phyloP scores from a whole-genome alignment of 164 flowering plant genomes.

The Nymphaea colorata region DNA sequence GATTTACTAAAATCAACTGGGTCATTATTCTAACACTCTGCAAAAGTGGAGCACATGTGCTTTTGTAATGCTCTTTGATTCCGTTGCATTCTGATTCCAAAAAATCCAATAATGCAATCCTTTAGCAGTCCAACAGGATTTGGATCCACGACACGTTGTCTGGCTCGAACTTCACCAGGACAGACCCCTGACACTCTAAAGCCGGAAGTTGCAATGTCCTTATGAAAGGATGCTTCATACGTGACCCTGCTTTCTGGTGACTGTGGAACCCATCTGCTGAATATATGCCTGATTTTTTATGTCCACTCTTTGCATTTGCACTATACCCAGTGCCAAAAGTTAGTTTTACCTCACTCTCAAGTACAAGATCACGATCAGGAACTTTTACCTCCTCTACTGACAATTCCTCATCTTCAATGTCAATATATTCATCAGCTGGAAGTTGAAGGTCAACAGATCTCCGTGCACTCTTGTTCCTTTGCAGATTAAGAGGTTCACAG shows the following conservation, averaged over 20 bases:
- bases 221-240: slow-evolving; percentile 18
- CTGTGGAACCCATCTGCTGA: slow-evolving; percentile 5
- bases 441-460: slow-evolving; percentile 75
- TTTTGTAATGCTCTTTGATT: slow-evolving; percentile 13
- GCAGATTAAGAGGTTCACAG: slow-evolving; percentile 36
- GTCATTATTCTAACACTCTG: slow-evolving; percentile 8
- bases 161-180: background rate
- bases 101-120: background rate
- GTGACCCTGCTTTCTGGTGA: slow-evolving; percentile 61
- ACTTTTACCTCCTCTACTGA: slow-evolving; percentile 17
- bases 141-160: background rate
- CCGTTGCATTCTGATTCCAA: background rate
- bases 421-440: slow-evolving; percentile 77
- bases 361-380: slow-evolving; percentile 13
- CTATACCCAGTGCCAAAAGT: slow-evolving; percentile 14
- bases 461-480: slow-evolving; percentile 45
- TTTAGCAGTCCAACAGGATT: background rate
- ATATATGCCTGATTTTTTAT: slow-evolving; percentile 16
- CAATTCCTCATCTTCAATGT: slow-evolving; percentile 44
- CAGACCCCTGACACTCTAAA: slow-evolving; percentile 2
- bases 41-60: slow-evolving; percentile 2
- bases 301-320: slow-evolving; percentile 4
- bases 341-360: slow-evolving; percentile 21
- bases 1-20: slow-evolving; percentile 16
- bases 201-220: slow-evolving; percentile 29